Base-by-base conservation (phyloP, 805 yeast genomes). In the Ogataea thermomethanolica region DNA sequence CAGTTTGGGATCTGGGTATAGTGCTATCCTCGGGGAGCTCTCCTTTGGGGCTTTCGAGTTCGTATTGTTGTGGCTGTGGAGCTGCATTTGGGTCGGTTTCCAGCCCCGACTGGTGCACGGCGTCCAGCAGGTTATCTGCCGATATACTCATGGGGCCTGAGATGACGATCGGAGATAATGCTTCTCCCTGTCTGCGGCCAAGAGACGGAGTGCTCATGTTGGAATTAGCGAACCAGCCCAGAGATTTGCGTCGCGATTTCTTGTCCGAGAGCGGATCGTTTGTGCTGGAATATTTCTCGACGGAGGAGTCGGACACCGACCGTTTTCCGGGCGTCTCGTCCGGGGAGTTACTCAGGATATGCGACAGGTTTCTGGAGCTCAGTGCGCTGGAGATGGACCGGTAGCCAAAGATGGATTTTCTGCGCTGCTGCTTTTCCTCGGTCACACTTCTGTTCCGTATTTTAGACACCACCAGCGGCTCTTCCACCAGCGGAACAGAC, bases 331-430 rank as follows among this genome's bases (percentile, higher is more conserved):
- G 20, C 24, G 25, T 17, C 10, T 38, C 29, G 12, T 29, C 40
- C 9, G 37, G 12, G 7, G 49, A 33, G 7, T 44, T 40, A 11
- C 31, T 27, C 20, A 46, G 35, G 13, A 39, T 35, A 15, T 44
- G 46, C 15, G 53, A 44, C 24, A 44, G 36, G 9, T 41, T 41
- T 22, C 55, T 42, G 11, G 54, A 29, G 29, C 54, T 49, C 20
- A 54, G 25, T 9, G 58, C 54, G 23, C 35, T 49, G 9, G 62
- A 56, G 14, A 55, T 31, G 3, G 62, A 51, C 14, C 59, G 38
- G 36, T 55, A 56, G 14, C 61, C 58, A 35, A 57, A 56, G 12
- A 57, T 26, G 4, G 63, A 54, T 30, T 46, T 50, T 39, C 64
- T 51, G 34, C 49, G 48, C 8, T 43, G 33, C 37, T 43, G 51